phyloP scores from a whole-genome alignment of 495 filamentous ascomycete genomes.

The Schizothecium vesticola region DNA sequence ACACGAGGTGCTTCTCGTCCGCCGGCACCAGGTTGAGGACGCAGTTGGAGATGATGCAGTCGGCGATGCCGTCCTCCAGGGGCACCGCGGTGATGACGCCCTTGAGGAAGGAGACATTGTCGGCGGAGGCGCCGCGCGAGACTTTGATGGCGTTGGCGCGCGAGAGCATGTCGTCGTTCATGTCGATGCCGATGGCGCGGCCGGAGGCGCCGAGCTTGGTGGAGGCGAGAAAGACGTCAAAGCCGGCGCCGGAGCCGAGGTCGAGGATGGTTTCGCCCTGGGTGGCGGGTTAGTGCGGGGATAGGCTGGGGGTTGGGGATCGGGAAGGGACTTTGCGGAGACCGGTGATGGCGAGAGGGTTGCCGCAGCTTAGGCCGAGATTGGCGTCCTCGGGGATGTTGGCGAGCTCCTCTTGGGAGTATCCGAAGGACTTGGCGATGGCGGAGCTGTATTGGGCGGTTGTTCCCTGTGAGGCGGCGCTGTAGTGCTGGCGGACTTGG shows the following conservation, averaged over 20 bases:
- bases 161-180: slow-evolving; percentile 60
- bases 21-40: slow-evolving; percentile 62
- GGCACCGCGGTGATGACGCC: slow-evolving; percentile 49
- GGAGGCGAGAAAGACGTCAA: slow-evolving; percentile 59
- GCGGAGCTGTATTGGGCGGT: slow-evolving; percentile 30
- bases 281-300: not conserved
- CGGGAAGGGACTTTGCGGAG: slow-evolving; percentile 39
- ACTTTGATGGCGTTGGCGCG: slow-evolving; percentile 45
- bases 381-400: slow-evolving; percentile 54
- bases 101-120: slow-evolving; percentile 50
- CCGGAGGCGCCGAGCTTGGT: slow-evolving; percentile 51
- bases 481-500: slow-evolving; percentile 37
- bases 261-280: slow-evolving; percentile 62
- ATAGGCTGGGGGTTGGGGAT: not conserved
- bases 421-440: slow-evolving; percentile 58
- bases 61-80: slow-evolving; percentile 37
- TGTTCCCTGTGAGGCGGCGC: slow-evolving; percentile 25
- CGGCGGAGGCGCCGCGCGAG: slow-evolving; percentile 15
- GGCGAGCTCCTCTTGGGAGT: slow-evolving; percentile 49
- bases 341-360: slow-evolving; percentile 53
- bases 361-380: slow-evolving; percentile 63
- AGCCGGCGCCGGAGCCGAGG: slow-evolving; percentile 57
- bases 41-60: slow-evolving; percentile 56
- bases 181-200: slow-evolving; percentile 59
- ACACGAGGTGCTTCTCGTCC: slow-evolving; percentile 51